Percentiles rank a stretch among this genome's conserved stretches.
phyloP scores from a whole-genome alignment of 176 grass and related monocot genomes.

The Bromus sterilis region DNA sequence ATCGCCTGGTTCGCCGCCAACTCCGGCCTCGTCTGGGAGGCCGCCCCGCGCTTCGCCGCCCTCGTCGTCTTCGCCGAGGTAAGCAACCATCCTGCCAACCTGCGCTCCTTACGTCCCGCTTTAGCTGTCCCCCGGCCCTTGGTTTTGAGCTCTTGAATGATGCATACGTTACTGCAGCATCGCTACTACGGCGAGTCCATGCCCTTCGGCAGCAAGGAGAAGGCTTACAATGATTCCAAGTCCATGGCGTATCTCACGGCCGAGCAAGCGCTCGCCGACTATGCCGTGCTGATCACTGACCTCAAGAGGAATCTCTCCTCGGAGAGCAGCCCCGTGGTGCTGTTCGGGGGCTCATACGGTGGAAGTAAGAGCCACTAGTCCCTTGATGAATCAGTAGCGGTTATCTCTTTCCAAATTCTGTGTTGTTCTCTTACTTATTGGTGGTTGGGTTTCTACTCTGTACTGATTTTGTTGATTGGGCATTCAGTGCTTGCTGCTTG shows the following conservation, averaged over 20 bases:
- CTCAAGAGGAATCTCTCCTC: slow-evolving; percentile 77
- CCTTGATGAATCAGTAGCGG: too few species aligned
- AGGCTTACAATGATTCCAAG: slow-evolving; percentile 61
- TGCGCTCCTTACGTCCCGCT: not conserved
- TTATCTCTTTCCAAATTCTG: not conserved
- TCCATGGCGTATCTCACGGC: slow-evolving; percentile 79
- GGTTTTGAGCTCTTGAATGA: not conserved
- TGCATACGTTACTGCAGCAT: slow-evolving; percentile 43
- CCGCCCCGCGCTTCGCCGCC: slow-evolving; percentile 74
- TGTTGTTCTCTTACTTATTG: not conserved
- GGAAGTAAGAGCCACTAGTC: slow-evolving; percentile 55
- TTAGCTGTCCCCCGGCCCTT: not conserved
- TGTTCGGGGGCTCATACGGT: slow-evolving; percentile 91
- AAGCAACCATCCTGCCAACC: slow-evolving; percentile 17
- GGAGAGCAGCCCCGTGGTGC: slow-evolving; percentile 74
- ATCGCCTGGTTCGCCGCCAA: slow-evolving; percentile 94
- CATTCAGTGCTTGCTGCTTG: slow-evolving; percentile 80
- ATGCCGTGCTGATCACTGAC: slow-evolving; percentile 60
- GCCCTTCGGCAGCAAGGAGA: slow-evolving; percentile 79
- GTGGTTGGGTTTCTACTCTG: not conserved
- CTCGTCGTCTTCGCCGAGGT: slow-evolving; percentile 96
- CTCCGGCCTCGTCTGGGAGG: slow-evolving; percentile 92
- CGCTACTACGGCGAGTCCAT: slow-evolving; percentile 97
- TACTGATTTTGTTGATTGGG: not conserved
- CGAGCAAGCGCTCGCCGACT: slow-evolving; percentile 88